Evolutionary conservation across 2,329 filamentous ascomycete species (phyloP).

Genomic region (Eurotiales sp.): DNA sequence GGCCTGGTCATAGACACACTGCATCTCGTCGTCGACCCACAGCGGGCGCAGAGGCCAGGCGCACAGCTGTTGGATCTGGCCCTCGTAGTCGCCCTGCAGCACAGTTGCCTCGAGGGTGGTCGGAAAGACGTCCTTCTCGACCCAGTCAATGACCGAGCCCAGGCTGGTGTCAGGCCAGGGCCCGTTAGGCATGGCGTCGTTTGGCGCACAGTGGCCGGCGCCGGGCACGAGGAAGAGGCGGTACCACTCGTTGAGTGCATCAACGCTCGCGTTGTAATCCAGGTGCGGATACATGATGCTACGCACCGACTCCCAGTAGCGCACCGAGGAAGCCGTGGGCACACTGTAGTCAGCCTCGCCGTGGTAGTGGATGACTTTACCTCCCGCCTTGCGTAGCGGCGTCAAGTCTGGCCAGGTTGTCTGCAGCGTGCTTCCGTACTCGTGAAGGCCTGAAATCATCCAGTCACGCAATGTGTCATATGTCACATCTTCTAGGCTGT

Average conservation of each 20-base stretch:
- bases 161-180: constrained; percentile 47
- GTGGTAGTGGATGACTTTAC: constrained; percentile 58
- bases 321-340: constrained; percentile 52
- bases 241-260: constrained; percentile 52
- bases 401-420: constrained; percentile 54
- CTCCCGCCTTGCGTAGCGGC: constrained; percentile 47
- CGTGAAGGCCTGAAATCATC: too few species aligned
- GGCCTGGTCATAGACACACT: constrained; percentile 38
- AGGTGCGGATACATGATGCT: constrained; percentile 47
- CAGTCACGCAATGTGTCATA: too few species aligned
- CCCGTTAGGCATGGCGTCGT: constrained; percentile 41
- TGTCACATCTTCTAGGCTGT: too few species aligned
- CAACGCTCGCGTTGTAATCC: constrained; percentile 35
- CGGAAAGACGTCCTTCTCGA: constrained; percentile 48
- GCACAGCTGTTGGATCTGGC: constrained; percentile 33
- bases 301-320: constrained; percentile 54
- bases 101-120: constrained; percentile 28
- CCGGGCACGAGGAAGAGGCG: constrained; percentile 54
- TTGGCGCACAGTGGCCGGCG: constrained; percentile 50
- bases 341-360: constrained; percentile 54
- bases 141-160: constrained; percentile 50
- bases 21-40: constrained; percentile 30
- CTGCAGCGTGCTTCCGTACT: constrained; percentile 51
- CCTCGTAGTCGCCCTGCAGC: constrained; percentile 34
- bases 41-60: constrained; percentile 32